Evolutionary conservation across 2,329 filamentous ascomycete genomes (phyloP), one percentile per base, ranked within the genome.

Genomic region (Colletotrichum orchidophilum): DNA sequence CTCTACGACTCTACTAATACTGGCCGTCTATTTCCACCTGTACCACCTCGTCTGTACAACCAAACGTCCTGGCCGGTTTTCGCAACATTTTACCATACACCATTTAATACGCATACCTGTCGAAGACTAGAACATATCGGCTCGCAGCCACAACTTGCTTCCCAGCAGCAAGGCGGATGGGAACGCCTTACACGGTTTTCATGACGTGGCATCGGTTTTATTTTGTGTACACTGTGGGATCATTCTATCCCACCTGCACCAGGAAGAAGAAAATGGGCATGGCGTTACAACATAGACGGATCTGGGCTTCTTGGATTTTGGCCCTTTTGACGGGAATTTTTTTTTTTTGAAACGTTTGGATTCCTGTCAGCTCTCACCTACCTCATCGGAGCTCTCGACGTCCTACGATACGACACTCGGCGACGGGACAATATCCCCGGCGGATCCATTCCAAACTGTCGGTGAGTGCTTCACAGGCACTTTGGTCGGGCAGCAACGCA

Each of bases 141-240:
- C 80, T 79, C 80, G 69, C 74, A 77, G 81, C 80, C 79, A 81
- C 73, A 72, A 75, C 76, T 81, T 79, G 80, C 79, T 80, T 80
- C 77, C 77, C 79, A 81, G 81, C 77, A 80, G 79, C 79, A 79
- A 78, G 53, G 60, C 66, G 59, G 64, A 65, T 54, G 65, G 73
- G 72, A 72, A 66, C 65, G 59, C 63, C 66, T 42, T 58, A 67
- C 12, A 70, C 68, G 71, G 68, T 66, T 66, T 73, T 73, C 68
- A 73, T 49, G 71, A 69, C 68, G 70, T 68, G 70, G 72, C 71
- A 73, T 73, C 67, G 55, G 66, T 54, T 64, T 70, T 59, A 68
- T 71, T 69, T 52, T 66, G 73, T 66, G 46, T 73, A 18, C 4
- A n/a, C 73, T 69, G 61, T 63, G 64, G 64, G 68, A 62, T 61